Evolutionary conservation across 2,329 filamentous ascomycete genomes (phyloP).

Genomic region (Stagonosporopsis chrysanthemi): DNA sequence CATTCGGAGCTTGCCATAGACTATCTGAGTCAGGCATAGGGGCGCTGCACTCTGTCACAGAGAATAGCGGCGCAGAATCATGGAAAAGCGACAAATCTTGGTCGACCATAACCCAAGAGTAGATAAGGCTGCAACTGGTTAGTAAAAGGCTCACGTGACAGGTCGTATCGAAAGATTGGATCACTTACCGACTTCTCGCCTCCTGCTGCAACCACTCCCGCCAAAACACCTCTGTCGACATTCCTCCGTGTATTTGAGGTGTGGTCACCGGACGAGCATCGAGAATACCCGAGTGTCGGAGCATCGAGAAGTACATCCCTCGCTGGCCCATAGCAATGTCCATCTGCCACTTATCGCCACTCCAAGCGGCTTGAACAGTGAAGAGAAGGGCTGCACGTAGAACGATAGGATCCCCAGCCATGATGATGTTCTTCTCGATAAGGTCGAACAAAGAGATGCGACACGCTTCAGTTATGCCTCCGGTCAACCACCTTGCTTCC

Average conservation of each 20-base stretch:
- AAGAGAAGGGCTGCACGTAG: slow-evolving; percentile 72
- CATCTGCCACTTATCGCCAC: slow-evolving; percentile 80
- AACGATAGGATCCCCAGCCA: slow-evolving; percentile 70
- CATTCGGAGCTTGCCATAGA: slow-evolving; percentile 68
- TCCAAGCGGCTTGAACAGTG: slow-evolving; percentile 73
- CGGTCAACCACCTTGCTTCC: slow-evolving; percentile 70
- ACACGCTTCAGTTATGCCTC: slow-evolving; percentile 73
- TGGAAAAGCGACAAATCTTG: slow-evolving; percentile 62
- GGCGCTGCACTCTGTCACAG: slow-evolving; percentile 69
- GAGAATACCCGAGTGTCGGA: slow-evolving; percentile 72
- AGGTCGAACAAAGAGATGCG: slow-evolving; percentile 75
- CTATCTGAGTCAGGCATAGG: slow-evolving; percentile 70
- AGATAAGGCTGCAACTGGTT: slow-evolving; percentile 64
- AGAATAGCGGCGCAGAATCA: slow-evolving; percentile 60
- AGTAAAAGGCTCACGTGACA: slow-evolving; percentile 37
- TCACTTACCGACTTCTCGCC: slow-evolving; percentile 65
- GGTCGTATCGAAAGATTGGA: slow-evolving; percentile 22
- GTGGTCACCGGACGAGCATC: slow-evolving; percentile 60
- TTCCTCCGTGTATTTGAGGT: slow-evolving; percentile 55
- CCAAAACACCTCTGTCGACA: slow-evolving; percentile 63
- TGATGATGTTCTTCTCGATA: slow-evolving; percentile 74
- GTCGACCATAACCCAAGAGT: slow-evolving; percentile 78
- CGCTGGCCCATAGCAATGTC: slow-evolving; percentile 77
- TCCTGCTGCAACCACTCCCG: slow-evolving; percentile 71
- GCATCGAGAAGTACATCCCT: slow-evolving; percentile 76